Conservation (phyloP, 2,329 filamentous ascomycete species). For the Hypoxylon rubiginosum region DNA sequence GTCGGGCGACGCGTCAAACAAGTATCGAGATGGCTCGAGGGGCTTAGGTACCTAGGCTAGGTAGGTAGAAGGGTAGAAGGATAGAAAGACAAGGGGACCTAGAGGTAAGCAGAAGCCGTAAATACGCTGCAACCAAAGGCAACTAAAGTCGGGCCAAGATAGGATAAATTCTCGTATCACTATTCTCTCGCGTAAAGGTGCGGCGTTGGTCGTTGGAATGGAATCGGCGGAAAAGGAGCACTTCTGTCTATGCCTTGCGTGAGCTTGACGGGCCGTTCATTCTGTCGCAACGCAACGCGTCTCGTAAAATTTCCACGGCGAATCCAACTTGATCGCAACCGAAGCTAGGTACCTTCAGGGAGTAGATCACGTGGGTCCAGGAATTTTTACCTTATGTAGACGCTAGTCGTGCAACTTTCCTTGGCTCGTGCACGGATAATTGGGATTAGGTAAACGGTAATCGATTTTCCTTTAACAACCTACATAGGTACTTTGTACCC, state of each 20-base stretch:
- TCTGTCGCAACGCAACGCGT: constrained; percentile 41
- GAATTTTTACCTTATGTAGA: too few relatives aligned
- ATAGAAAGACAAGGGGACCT: background rate
- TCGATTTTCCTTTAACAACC: background rate
- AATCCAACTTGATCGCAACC: constrained; percentile 10
- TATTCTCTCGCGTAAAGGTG: background rate
- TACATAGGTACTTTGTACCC: background rate
- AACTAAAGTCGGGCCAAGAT: too few relatives aligned
- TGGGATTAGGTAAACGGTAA: background rate
- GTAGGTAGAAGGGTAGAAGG: too few relatives aligned
- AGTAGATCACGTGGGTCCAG: constrained; percentile 27
- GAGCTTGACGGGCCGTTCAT: constrained; percentile 30
- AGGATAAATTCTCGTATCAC: background rate
- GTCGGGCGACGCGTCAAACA: constrained; percentile 28
- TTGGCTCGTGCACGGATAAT: background rate
- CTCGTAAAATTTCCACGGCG: constrained; percentile 35
- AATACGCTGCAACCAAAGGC: background rate
- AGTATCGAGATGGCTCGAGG: constrained; percentile 9
- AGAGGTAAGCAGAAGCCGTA: background rate
- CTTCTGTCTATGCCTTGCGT: constrained; percentile 34
- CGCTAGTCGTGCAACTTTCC: background rate
- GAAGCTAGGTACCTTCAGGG: constrained; percentile 9
- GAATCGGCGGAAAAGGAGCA: constrained; percentile 14
- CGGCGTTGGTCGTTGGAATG: constrained; percentile 23
- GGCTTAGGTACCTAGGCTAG: background rate